Evolutionary conservation across 495 filamentous ascomycete genomes (phyloP).

Genomic region (Neurospora sp.): DNA sequence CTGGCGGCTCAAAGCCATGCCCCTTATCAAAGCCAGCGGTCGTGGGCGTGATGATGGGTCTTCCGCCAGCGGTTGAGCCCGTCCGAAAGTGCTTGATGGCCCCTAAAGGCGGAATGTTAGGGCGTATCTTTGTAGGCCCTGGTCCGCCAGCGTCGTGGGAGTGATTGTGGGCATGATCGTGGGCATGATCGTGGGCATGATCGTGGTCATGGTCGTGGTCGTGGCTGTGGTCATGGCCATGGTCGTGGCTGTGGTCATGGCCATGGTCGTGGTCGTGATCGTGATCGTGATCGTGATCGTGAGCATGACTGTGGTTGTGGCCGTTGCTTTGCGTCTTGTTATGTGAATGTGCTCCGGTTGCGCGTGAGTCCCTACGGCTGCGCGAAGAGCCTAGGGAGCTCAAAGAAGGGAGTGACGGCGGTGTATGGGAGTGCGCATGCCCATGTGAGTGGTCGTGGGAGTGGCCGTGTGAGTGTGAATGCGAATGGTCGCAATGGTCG

Average conservation of each 20-base stretch:
- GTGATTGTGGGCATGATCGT: conserved; percentile 13
- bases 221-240: conserved; percentile 17
- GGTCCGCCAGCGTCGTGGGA: conserved; percentile 9
- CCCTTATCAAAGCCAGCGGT: conserved; percentile 15
- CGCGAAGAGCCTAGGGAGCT: conserved; percentile 12
- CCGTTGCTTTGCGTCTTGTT: conserved; percentile 13
- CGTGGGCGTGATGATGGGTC: conserved; percentile 20
- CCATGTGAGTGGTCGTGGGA: conserved; percentile 29
- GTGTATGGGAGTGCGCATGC: conserved; percentile 24
- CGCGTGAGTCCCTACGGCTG: conserved; percentile 12
- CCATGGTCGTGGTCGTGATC: conserved; percentile 4
- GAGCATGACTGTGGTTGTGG: conserved; percentile 22
- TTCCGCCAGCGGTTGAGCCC: conserved; percentile 23
- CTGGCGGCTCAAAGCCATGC: conserved; percentile 19
- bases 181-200: conserved; percentile 13
- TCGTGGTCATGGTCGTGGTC: conserved; percentile 19
- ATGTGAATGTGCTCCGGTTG: conserved; percentile 15
- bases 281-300: conserved; percentile 23
- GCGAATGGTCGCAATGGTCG: conserved; percentile 26
- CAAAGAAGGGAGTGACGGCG: conserved; percentile 16
- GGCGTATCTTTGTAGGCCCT: background rate
- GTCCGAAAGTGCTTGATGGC: conserved; percentile 19
- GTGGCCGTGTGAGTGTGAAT: conserved; percentile 28
- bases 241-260: conserved; percentile 28
- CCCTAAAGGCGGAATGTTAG: conserved; percentile 15